A percentile compares a stretch with the other conserved stretches of the same genome.
phyloP scores from a whole-genome alignment of 148 eudicot genomes.

The Polygonum aviculare region DNA sequence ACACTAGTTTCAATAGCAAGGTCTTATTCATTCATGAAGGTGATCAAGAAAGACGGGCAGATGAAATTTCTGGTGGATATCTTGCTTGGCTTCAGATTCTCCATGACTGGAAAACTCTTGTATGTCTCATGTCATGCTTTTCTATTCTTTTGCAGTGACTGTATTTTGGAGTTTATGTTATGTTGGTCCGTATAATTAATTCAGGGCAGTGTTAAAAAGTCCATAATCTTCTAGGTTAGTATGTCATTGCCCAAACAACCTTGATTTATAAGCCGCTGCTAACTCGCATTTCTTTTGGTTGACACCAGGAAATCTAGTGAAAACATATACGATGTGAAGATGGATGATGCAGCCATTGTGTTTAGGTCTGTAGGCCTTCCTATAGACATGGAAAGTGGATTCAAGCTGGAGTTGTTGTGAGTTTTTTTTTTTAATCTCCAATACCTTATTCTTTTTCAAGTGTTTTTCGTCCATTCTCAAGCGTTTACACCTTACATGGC shows the following conservation, averaged over 20 bases:
- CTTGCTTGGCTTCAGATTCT: conserved; percentile 70
- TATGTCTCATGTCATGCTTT: conserved; percentile 25
- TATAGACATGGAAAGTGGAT: conserved; percentile 55
- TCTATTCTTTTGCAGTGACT: background rate
- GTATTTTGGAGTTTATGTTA: background rate
- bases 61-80: conserved; percentile 76
- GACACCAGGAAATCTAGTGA: conserved; percentile 50
- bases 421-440: conserved; percentile 16
- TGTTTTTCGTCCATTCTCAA: background rate
- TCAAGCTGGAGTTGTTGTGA: conserved; percentile 71
- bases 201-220: too few relatives aligned
- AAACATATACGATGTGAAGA: conserved; percentile 52
- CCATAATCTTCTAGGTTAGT: too few relatives aligned
- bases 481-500: background rate
- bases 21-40: conserved; percentile 25
- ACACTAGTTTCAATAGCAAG: background rate
- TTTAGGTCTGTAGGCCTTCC: conserved; percentile 79
- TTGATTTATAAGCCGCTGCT: background rate
- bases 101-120: conserved; percentile 75
- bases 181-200: too few relatives aligned
- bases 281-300: background rate
- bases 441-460: background rate
- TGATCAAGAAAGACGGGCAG: conserved; percentile 57
- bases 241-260: too few relatives aligned
- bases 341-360: conserved; percentile 86